Percentiles rank a stretch among this genome's conserved stretches.
These are phyloP conservation scores for Nakazawaea anatomiae DNA, from an alignment of 805 yeast species.

Conservation along the genomic window DNA sequence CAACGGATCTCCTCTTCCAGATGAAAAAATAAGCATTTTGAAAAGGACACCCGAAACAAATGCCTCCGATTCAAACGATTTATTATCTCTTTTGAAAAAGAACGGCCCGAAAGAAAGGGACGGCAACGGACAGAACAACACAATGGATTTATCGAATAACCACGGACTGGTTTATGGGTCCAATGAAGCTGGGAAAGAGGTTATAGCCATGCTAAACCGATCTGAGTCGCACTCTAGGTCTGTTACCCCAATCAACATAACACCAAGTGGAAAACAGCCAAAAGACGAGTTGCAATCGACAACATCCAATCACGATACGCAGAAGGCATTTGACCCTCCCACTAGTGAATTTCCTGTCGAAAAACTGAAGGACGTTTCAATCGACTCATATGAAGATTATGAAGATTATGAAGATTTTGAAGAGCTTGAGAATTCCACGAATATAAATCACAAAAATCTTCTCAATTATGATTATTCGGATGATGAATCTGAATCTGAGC, in stretches of 20 bases:
- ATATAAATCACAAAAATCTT: not conserved
- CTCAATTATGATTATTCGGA: constrained; percentile 1
- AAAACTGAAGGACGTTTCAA: no score
- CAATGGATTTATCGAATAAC: not conserved
- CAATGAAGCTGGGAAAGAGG: not conserved
- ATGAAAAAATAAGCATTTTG: not conserved
- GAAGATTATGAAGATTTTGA: constrained; percentile 10
- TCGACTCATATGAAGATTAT: constrained; percentile 6
- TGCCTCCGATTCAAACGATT: not conserved
- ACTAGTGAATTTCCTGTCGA: no score
- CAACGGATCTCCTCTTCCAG: not conserved
- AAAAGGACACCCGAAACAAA: not conserved
- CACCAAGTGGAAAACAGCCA: not conserved
- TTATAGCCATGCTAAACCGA: not conserved
- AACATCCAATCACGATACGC: no score
- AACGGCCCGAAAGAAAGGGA: not conserved
- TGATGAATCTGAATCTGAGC: constrained; percentile 5
- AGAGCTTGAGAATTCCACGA: not conserved
- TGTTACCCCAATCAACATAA: not conserved
- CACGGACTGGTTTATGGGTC: not conserved
- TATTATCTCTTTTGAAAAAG: not conserved
- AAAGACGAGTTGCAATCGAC: not conserved
- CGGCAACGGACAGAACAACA: not conserved
- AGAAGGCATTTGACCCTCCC: no score
- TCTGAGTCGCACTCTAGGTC: constrained; percentile 1